A percentile compares a stretch with the other conserved stretches of the same genome.
Conservation (phyloP, 768 basidiomycete genomes). For the Dacryopinax spathularia region DNA sequence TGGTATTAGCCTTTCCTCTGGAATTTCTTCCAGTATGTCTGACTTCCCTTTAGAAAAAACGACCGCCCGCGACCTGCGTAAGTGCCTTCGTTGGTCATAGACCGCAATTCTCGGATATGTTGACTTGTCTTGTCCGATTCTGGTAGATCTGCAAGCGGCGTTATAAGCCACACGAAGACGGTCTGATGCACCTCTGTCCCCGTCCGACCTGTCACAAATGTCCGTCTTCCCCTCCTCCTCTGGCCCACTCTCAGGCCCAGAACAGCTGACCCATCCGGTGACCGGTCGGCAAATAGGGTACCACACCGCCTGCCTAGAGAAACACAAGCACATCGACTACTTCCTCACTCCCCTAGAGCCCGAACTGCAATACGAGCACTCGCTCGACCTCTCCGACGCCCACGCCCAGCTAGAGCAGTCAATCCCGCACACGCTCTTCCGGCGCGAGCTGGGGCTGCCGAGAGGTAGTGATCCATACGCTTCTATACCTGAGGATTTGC, state of each 20-base stretch:
- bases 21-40: slow-evolving; percentile 24
- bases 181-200: slow-evolving; percentile 44
- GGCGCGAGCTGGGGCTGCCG: neutral
- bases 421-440: neutral
- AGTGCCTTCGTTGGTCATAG: neutral
- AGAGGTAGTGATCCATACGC: neutral
- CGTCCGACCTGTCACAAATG: slow-evolving; percentile 32
- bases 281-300: too few relatives aligned
- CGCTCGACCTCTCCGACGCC: neutral
- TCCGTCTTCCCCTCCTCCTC: neutral
- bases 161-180: slow-evolving; percentile 32
- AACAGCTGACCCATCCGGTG: too few relatives aligned
- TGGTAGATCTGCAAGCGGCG: slow-evolving; percentile 28
- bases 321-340: slow-evolving; percentile 13
- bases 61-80: slow-evolving; percentile 26
- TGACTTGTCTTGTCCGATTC: neutral
- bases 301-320: slow-evolving; percentile 36
- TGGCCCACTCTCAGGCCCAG: neutral
- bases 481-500: slow-evolving; percentile 24
- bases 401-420: neutral
- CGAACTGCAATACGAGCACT: neutral
- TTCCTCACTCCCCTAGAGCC: neutral
- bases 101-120: neutral
- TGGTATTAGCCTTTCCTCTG: neutral
- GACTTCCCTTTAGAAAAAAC: slow-evolving; percentile 28